Conservation (phyloP, 768 basidiomycete genomes). For the Termitomyces sp. region DNA sequence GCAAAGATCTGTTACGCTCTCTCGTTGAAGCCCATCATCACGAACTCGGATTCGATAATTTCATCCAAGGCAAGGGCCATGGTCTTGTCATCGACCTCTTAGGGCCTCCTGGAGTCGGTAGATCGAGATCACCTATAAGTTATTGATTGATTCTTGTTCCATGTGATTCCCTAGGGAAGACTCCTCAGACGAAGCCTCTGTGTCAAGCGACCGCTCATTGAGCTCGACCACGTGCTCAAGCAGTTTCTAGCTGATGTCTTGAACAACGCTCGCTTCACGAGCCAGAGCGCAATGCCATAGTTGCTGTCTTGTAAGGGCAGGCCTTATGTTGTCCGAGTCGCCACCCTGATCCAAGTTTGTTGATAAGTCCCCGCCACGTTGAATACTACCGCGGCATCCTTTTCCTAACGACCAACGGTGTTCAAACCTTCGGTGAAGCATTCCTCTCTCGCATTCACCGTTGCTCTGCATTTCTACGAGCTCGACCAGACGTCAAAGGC, state of each 20-base stretch:
- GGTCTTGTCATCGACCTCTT: conserved; percentile 44
- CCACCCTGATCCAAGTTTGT: conserved; percentile 14
- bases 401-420: conserved; percentile 52
- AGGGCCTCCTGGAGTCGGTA: conserved; percentile 54
- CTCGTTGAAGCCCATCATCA: conserved; percentile 54
- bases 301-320: conserved; percentile 52
- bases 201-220: conserved; percentile 40
- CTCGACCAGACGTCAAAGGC: conserved; percentile 45
- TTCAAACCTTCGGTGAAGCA: conserved; percentile 53
- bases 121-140: conserved; percentile 8
- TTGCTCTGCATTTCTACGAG: conserved; percentile 59
- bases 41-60: conserved; percentile 47
- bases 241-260: conserved; percentile 50
- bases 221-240: conserved; percentile 3
- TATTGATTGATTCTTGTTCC: not conserved
- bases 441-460: conserved; percentile 62
- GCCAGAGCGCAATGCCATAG: conserved; percentile 64
- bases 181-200: conserved; percentile 54
- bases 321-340: conserved; percentile 5
- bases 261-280: conserved; percentile 63
- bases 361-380: conserved; percentile 43
- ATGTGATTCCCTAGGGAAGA: conserved; percentile 33
- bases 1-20: conserved; percentile 49
- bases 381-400: conserved; percentile 54
- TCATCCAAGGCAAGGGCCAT: conserved; percentile 60